Base-by-base conservation (phyloP, 2,329 filamentous ascomycete genomes). In the Stagonosporopsis rhizophila region DNA sequence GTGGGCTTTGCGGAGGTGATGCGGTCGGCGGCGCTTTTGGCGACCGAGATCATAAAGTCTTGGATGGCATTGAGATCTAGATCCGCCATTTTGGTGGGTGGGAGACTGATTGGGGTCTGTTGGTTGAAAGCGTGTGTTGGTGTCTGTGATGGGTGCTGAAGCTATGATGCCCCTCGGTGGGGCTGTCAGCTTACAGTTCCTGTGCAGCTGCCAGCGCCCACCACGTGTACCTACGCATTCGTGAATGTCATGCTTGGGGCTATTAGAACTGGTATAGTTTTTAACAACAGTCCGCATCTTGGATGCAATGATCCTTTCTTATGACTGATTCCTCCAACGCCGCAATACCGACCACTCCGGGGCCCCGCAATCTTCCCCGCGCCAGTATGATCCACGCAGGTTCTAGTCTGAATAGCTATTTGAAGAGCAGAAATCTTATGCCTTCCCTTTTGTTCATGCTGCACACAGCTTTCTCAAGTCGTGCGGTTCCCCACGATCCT, bases 41-140 rank as follows among this genome's bases (percentile, higher is more conserved):
- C 80, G 30, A 82, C 72, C 25, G 68, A 64, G 61, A 81, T 68
- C 66, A 82, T 77, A 64, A 79, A 79, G 69, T 82, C 79, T 46
- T 80, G 79, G 61, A 82, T 77, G 61, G 80, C 79, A 61, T 80
- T 73, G 28, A 81, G 75, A 44, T 82, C 71, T 59, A 74, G 63
- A 62, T 72, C 68, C 28, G 72, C 59, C 74, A 76, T 76, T 6
- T 34, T 69, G 59, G 51, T 3, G 35, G 12, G 19, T 25, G 46
- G 19, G 39, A 17, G 39, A 50, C 22, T 23, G 37, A 6, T 15
- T 20, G n/a, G 28, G 23, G 14, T 32, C 44, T 32, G 14, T 22
- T 25, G 17, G 28, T 22, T 32, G n/a, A 23, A 34, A 30, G 34
- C 38, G 20, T 35, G 44, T 34, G 23, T 28, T 52, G n/a, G 44